These are phyloP conservation scores for Podila minutissima DNA, from an alignment of 192 early-diverging fungal genomes.

Conservation along the genomic window DNA sequence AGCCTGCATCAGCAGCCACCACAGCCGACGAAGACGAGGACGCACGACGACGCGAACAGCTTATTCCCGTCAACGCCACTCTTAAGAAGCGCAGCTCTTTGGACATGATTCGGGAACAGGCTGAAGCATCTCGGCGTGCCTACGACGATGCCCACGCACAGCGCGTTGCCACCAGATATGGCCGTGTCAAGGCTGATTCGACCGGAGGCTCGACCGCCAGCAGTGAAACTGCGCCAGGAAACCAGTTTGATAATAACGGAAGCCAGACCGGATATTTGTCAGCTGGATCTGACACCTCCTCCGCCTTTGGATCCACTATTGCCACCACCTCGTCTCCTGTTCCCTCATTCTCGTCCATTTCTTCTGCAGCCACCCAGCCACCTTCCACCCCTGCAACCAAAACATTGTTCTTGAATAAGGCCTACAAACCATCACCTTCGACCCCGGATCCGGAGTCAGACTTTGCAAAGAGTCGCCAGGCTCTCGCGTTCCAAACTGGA, in stretches of 20 bases:
- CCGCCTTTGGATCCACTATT: constrained; percentile 42
- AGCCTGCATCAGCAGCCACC: background rate
- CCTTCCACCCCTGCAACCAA: constrained; percentile 9
- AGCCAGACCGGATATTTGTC: constrained; percentile 29
- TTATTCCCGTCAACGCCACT: constrained; percentile 42
- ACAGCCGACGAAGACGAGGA: constrained; percentile 13
- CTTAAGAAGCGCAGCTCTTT: constrained; percentile 43
- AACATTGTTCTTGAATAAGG: constrained; percentile 39
- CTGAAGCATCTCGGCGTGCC: constrained; percentile 40
- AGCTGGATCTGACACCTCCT: constrained; percentile 34
- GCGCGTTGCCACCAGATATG: constrained; percentile 30
- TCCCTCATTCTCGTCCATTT: constrained; percentile 38
- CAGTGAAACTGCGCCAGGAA: constrained; percentile 10
- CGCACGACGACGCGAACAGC: constrained; percentile 35
- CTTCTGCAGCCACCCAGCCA: constrained; percentile 26
- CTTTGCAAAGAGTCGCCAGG: constrained; percentile 35
- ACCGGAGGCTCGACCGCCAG: constrained; percentile 41
- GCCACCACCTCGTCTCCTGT: constrained; percentile 46
- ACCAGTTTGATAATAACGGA: background rate
- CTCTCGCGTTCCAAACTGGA: constrained; percentile 41
- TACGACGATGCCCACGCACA: constrained; percentile 48
- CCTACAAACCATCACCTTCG: constrained; percentile 11
- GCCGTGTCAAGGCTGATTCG: constrained; percentile 20
- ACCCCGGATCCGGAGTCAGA: constrained; percentile 35
- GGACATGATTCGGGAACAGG: constrained; percentile 44